These are phyloP conservation scores for Biancaea sappan DNA, from an alignment of 306 rosid genomes.

Conservation along the genomic window DNA sequence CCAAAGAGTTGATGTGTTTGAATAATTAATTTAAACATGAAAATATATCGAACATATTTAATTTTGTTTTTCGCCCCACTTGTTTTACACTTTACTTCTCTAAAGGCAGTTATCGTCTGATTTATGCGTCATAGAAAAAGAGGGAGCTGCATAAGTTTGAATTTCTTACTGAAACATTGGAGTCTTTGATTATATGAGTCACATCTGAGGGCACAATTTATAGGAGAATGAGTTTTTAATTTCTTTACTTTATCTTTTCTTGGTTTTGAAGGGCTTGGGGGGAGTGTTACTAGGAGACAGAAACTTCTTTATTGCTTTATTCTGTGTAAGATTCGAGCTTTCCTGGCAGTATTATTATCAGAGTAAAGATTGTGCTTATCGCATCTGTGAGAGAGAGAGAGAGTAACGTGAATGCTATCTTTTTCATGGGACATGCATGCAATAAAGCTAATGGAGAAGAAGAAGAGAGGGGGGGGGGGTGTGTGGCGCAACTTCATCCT, in stretches of 20 bases:
- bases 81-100: too few relatives aligned
- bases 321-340: slow-evolving; percentile 69
- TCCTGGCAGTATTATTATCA: slow-evolving; percentile 37
- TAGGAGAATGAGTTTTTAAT: neutral
- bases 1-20: slow-evolving; percentile 21
- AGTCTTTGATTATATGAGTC: slow-evolving; percentile 30
- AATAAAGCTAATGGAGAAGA: slow-evolving; percentile 52
- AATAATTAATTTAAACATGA: slow-evolving; percentile 10
- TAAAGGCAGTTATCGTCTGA: too few relatives aligned
- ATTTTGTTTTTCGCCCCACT: too few relatives aligned
- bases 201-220: slow-evolving; percentile 25
- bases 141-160: slow-evolving; percentile 42
- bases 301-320: slow-evolving; percentile 71
- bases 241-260: slow-evolving; percentile 18
- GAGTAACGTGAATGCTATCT: slow-evolving; percentile 62
- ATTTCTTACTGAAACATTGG: slow-evolving; percentile 31
- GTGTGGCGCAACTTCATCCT: slow-evolving; percentile 53
- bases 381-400: slow-evolving; percentile 39
- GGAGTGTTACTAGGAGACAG: slow-evolving; percentile 45
- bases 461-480: neutral
- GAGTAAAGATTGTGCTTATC: slow-evolving; percentile 42
- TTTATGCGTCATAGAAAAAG: slow-evolving; percentile 31
- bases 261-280: slow-evolving; percentile 8
- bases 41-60: neutral
- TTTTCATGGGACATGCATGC: slow-evolving; percentile 67